Evolutionary conservation across 2,329 filamentous ascomycete genomes (phyloP), one percentile per base, ranked within the genome.

Genomic region (Microdochium bolleyi): DNA sequence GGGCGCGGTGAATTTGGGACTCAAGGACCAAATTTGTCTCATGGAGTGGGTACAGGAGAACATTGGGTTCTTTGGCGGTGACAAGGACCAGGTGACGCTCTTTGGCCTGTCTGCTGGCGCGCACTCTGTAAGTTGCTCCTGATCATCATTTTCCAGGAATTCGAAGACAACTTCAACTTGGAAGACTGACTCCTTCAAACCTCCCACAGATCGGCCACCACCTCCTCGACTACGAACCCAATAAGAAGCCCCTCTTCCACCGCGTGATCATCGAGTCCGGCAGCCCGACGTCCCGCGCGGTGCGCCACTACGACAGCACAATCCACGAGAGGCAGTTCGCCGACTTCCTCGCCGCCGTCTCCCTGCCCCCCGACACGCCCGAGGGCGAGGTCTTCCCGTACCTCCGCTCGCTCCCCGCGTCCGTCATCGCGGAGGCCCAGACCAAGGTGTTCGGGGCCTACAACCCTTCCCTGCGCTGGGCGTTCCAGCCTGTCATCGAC

Each of bases 171-270:
- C n/a, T n/a, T n/a, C n/a, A n/a, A n/a, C n/a, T n/a, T n/a, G n/a
- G n/a, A n/a, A n/a, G n/a, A n/a, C n/a, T n/a, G n/a, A n/a, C n/a
- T n/a, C n/a, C n/a, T n/a, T n/a, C n/a, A n/a, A n/a, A n/a, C n/a
- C n/a, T n/a, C n/a, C n/a, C n/a, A n/a, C 56, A 80, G 75, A 78
- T 83, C 48, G 79, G 77, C 0, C 78, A 83, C 54, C 79, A 82
- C 55, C 66, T 83, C 3, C 70, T 81, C 49, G 50, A 64, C 53
- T 69, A 65, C 24, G 58, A 65, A 70, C 56, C 76, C 65, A 34
- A 71, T 7, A 56, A 58, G 5, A 51, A 52, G 19, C 68, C 71
- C 27, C 58, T 62, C 51, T 69, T 73, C 57, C 63, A 66, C 38
- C 62, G 65, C 50, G 67, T 59, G n/a, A 65, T 73, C 37, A 63